Percentiles rank a stretch among this genome's conserved stretches.
Evolutionary conservation across 108 stramenopile genomes (phyloP).

Genomic region (Skeletonema tropicum): DNA sequence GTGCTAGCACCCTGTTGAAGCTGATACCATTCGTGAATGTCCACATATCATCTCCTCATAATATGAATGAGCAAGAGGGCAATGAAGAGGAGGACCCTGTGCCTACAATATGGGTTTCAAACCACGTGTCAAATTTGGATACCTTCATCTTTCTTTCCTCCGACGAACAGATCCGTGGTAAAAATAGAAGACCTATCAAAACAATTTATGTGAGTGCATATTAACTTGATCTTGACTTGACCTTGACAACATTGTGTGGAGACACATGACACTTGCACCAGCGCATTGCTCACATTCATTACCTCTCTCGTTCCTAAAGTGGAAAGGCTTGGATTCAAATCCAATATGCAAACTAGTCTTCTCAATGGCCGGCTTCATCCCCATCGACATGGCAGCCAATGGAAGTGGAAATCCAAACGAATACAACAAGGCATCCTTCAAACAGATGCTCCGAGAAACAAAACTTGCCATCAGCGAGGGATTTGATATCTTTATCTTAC

Average conservation of each 20-base stretch:
- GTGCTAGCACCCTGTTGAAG: slow-evolving; percentile 64
- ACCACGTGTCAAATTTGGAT: slow-evolving; percentile 78
- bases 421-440: slow-evolving; percentile 75
- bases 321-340: slow-evolving; percentile 86
- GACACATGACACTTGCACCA: not conserved
- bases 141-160: slow-evolving; percentile 74
- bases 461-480: slow-evolving; percentile 78
- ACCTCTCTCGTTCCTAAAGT: slow-evolving; percentile 36
- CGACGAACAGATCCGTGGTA: slow-evolving; percentile 65
- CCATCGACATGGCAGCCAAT: slow-evolving; percentile 84
- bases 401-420: slow-evolving; percentile 75
- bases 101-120: slow-evolving; percentile 81
- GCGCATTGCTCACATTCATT: not conserved
- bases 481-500: slow-evolving; percentile 83
- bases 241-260: too few species aligned
- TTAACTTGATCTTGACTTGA: not conserved
- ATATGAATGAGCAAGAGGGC: not conserved
- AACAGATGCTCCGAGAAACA: slow-evolving; percentile 57
- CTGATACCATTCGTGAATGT: slow-evolving; percentile 71
- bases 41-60: slow-evolving; percentile 9
- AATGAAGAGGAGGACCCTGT: slow-evolving; percentile 34
- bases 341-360: slow-evolving; percentile 77
- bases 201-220: slow-evolving; percentile 70
- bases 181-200: slow-evolving; percentile 75
- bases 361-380: slow-evolving; percentile 80